Base-by-base conservation (phyloP, 2,329 filamentous ascomycete genomes). In the Paramyrothecium sp. region DNA sequence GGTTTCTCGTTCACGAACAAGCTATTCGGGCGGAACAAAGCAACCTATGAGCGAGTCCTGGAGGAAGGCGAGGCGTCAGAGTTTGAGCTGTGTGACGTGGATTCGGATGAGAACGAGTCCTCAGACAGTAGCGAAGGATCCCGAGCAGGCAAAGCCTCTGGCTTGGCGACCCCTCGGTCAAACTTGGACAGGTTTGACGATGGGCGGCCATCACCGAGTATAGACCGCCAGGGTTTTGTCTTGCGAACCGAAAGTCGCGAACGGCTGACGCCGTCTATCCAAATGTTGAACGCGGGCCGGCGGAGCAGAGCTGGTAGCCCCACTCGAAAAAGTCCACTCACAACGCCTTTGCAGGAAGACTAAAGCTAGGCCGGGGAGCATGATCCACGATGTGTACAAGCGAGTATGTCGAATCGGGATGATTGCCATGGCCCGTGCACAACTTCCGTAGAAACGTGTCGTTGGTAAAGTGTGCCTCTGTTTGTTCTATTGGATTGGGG, bases 201-300 rank as follows among this genome's bases (percentile, higher is more conserved):
- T 41, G 58, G 73, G 16, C 71, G 73, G 23, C 66, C 67, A 16
- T 64, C 68, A 17, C 80, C 76, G 54, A 79, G 80, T 5, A 79
- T 88, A 67, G 84, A 88, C 63, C 77, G 92, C 44, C 87, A 84
- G 51, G 93, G 93, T 2, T 71, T 97, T 61, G 87, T 91, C 55
- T 84, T 92, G 2, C 80, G 94, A 63, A 96, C 91, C 0, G 94
- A 97, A 69, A 96, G 92, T 69, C 81, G 92, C 54, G 95, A 98
- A 69, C 82, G 91, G 57, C 74, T 97, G 41, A 80, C 83, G 17
- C 81, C 84, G 16, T 82, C 77, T 10, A 63, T 81, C 22, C 80
- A 82, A 57, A 79, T 82, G 74, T 70, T 84, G 59, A 81, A 78
- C 53, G 82, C 82, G 2, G 84, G 84, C 22, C 72, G 84, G 71